These are phyloP conservation scores for Mortierella sp. DNA, from an alignment of 371 early-diverging fungal genomes.

Conservation along the genomic window DNA sequence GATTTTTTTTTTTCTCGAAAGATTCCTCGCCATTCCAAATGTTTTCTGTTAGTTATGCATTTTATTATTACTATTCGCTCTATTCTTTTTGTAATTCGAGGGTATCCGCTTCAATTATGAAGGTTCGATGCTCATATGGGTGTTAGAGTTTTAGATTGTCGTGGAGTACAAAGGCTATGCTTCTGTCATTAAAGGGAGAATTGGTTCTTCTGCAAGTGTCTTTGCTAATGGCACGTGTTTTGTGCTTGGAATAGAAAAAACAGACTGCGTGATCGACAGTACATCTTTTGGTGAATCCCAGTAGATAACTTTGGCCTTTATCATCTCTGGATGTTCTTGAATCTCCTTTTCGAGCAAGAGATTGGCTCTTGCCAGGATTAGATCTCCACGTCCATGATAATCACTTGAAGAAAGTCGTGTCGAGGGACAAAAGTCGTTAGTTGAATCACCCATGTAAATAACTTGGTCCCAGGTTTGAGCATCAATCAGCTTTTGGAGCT, in stretches of 20 bases:
- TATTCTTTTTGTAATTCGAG: no score
- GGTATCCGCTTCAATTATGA: no score
- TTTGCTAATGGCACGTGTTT: background rate
- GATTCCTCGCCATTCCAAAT: no score
- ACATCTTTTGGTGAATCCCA: conserved; percentile 4
- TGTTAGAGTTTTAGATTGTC: no score
- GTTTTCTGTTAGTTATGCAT: no score
- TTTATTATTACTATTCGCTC: no score
- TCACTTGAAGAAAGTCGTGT: conserved; percentile 59
- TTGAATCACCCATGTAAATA: conserved; percentile 72
- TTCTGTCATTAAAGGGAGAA: no score
- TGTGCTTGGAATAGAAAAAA: background rate
- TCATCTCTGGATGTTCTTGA: conserved; percentile 14
- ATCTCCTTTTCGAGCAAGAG: conserved; percentile 43
- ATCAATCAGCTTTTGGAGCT: conserved; percentile 50
- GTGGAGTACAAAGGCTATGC: no score
- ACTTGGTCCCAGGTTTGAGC: conserved; percentile 58
- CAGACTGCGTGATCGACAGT: background rate
- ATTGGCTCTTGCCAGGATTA: conserved; percentile 31
- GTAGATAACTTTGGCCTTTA: conserved; percentile 34
- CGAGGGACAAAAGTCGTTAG: conserved; percentile 74
- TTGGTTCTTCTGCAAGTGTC: background rate
- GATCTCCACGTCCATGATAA: conserved; percentile 1
- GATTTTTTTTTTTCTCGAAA: no score
- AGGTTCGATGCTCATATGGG: no score